Conservation (phyloP, 257 asterid genomes). For the Jacaranda mimosifolia region DNA sequence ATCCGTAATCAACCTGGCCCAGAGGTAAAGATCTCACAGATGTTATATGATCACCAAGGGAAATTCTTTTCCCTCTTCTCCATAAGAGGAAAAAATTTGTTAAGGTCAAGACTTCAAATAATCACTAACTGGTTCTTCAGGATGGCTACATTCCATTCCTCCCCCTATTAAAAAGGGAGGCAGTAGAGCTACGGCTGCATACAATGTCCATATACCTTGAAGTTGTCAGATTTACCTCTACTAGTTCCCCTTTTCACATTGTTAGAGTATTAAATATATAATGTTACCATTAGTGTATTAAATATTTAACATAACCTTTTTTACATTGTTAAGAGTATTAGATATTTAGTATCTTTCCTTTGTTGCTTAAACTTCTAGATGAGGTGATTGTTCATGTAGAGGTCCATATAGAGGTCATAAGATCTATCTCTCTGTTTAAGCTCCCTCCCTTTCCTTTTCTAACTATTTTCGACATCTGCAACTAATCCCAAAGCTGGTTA, state of each 20-base stretch:
- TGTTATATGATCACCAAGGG: constrained; percentile 4
- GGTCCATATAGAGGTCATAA: neutral
- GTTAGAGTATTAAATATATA: no score
- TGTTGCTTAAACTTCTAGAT: no score
- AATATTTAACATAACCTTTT: no score
- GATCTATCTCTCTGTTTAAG: neutral
- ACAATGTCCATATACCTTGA: neutral
- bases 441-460: neutral
- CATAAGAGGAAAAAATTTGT: neutral
- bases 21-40: neutral
- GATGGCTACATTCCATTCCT: neutral
- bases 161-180: neutral
- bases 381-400: no score
- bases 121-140: neutral
- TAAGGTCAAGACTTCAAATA: neutral
- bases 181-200: neutral
- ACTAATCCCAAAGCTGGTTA: neutral
- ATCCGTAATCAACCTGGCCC: neutral
- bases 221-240: neutral
- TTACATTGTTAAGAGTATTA: no score
- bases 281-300: no score
- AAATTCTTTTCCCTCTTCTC: neutral
- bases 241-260: neutral
- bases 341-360: no score
- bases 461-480: neutral